These are phyloP conservation scores for Arctium lappa DNA, from an alignment of 129 eudicot genomes.

Conservation along the genomic window DNA sequence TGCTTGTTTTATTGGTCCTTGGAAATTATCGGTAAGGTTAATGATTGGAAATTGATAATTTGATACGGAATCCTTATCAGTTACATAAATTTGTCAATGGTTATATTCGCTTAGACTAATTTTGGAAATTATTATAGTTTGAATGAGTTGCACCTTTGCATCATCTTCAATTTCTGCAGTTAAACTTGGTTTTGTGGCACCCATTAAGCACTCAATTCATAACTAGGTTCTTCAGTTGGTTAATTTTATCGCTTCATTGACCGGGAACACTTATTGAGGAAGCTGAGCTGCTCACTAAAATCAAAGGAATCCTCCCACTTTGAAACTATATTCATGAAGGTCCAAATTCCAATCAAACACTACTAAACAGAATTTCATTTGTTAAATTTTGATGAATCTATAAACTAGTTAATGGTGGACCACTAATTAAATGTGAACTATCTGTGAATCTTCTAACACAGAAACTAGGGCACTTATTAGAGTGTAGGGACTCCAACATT, in stretches of 20 bases:
- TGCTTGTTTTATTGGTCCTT: neutral
- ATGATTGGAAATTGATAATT: neutral
- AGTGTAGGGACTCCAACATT: neutral
- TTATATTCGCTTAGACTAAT: neutral
- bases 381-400: neutral
- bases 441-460: too few relatives aligned
- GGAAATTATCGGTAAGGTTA: neutral
- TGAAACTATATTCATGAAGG: neutral
- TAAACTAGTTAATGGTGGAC: neutral
- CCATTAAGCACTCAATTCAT: neutral
- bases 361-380: neutral
- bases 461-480: neutral
- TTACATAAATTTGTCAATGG: neutral
- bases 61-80: neutral
- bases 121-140: neutral
- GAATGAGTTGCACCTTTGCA: neutral
- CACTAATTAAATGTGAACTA: neutral
- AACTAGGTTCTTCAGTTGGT: neutral
- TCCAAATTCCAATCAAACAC: neutral
- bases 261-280: neutral
- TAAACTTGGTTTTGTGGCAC: neutral
- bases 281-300: neutral
- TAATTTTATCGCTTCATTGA: neutral
- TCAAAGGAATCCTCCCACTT: neutral
- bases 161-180: neutral